phyloP scores from a whole-genome alignment of 2,329 filamentous ascomycete genomes.

The Cytospora piceicola region DNA sequence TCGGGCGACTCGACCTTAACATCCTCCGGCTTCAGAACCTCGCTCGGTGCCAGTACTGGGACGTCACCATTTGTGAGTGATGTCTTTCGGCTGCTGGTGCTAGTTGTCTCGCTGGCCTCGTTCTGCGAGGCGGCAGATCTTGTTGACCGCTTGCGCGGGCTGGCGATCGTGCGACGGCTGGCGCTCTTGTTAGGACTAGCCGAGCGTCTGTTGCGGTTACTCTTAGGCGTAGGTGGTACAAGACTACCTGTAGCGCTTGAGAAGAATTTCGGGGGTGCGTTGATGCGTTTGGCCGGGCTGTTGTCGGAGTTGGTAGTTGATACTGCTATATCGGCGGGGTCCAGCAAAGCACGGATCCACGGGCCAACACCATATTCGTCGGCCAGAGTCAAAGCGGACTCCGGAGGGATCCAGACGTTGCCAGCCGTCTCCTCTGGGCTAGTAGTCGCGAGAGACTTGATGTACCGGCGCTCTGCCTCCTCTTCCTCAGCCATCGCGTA shows the following conservation, averaged over 20 bases:
- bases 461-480: conserved; percentile 75
- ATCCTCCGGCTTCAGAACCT: conserved; percentile 31
- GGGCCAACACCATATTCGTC: conserved; percentile 83
- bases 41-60: conserved; percentile 25
- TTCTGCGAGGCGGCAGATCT: conserved; percentile 47
- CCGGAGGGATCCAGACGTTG: conserved; percentile 92
- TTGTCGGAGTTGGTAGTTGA: conserved; percentile 53
- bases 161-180: conserved; percentile 48
- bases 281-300: conserved; percentile 75
- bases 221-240: conserved; percentile 55
- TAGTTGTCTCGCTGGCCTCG: conserved; percentile 42
- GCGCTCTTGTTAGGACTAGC: conserved; percentile 59
- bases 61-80: conserved; percentile 40
- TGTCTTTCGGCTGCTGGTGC: conserved; percentile 33
- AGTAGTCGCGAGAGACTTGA: conserved; percentile 81
- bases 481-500: conserved; percentile 75
- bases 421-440: conserved; percentile 92
- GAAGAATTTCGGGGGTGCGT: conserved; percentile 76
- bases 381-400: conserved; percentile 78
- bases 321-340: conserved; percentile 75
- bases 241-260: conserved; percentile 47
- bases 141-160: conserved; percentile 58
- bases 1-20: conserved; percentile 53
- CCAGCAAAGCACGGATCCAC: conserved; percentile 92
- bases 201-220: conserved; percentile 57